Base-by-base conservation (phyloP, 1,284 basidiomycete species). In the Chondrostereum purpureum region DNA sequence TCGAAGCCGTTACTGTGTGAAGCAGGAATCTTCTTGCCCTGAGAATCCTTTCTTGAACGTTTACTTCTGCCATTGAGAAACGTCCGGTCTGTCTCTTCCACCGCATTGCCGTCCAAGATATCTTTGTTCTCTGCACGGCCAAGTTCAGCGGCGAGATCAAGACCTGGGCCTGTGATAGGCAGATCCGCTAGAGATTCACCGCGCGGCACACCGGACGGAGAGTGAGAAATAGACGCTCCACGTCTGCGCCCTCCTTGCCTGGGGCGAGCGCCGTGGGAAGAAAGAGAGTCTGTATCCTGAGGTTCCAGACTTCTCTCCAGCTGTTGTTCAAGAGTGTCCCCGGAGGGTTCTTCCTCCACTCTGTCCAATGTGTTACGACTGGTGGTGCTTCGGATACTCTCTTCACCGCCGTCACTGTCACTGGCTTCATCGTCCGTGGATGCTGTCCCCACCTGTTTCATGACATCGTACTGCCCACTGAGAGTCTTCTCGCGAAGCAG, bases 111-210 rank as follows among this genome's bases (percentile, higher is more conserved):
- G 16, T 78, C 75, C 38, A 83, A 62, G 16, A 80, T 77, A 54
- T 88, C 84, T 60, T 84, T 86, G 58, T 86, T 87, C 66, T 92
- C 87, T 6, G 88, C 90, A 42, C 87, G 78, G 22, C 90, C 91
- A 44, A 96, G 78, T 64, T 96, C 92, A 41, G 89, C 87, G 13
- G 92, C 91, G 38, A 93, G 76, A 62, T 93, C 89, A 44, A 92
- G 74, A 14, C 90, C 90, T n/a, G 86, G 84, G 2, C 88, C 86
- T 48, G 86, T 84, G 54, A 90, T 85, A 12, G 86, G 87, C 41
- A 90, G 67, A 62, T 83, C 83, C 18, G 84, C 88, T 39, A 90
- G 70, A 17, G 83, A 80, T 65, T 91, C 88, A 39, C 86, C 88
- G 27, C 70, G 74, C 43, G 72, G 64, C 3, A 62, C 65, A 50